These are phyloP conservation scores for Botrytis fragariae DNA, from an alignment of 2,329 filamentous ascomycete species.

Conservation along the genomic window DNA sequence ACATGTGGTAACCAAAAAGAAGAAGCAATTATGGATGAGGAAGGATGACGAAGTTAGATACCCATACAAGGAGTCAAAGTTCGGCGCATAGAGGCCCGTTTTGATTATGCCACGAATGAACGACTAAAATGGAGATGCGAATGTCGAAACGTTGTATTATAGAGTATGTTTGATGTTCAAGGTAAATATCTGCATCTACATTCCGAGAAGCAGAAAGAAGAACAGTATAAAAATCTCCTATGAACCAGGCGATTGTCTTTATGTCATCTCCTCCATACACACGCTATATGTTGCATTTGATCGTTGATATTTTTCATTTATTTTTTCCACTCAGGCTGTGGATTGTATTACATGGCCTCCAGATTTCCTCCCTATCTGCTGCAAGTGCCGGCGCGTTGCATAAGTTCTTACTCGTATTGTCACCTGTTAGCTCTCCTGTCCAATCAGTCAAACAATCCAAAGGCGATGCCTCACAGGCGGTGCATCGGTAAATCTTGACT, in stretches of 20 bases:
- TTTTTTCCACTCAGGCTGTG: neutral
- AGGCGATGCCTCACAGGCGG: neutral
- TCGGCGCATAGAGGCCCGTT: constrained; percentile 24
- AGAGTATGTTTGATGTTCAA: neutral
- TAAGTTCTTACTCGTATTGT: neutral
- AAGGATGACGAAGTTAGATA: constrained; percentile 75
- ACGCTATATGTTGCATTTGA: neutral
- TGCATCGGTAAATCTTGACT: neutral
- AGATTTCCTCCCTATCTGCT: neutral
- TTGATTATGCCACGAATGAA: neutral
- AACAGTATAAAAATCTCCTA: constrained; percentile 3
- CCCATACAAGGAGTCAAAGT: constrained; percentile 53
- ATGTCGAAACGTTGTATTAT: constrained; percentile 4
- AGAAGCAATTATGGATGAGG: constrained; percentile 79
- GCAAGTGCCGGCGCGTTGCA: neutral
- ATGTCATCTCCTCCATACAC: neutral
- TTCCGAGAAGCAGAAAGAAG: neutral
- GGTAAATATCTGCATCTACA: neutral
- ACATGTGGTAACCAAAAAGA: constrained; percentile 82
- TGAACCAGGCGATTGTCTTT: neutral
- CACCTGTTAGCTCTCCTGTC: neutral
- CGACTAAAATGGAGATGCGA: neutral
- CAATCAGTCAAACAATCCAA: neutral
- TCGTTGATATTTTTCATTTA: neutral
- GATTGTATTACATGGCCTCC: neutral